Percentiles rank a stretch among this genome's conserved stretches.
phyloP scores from a whole-genome alignment of 2,329 filamentous ascomycete species.

The Sphaceloma murrayae region DNA sequence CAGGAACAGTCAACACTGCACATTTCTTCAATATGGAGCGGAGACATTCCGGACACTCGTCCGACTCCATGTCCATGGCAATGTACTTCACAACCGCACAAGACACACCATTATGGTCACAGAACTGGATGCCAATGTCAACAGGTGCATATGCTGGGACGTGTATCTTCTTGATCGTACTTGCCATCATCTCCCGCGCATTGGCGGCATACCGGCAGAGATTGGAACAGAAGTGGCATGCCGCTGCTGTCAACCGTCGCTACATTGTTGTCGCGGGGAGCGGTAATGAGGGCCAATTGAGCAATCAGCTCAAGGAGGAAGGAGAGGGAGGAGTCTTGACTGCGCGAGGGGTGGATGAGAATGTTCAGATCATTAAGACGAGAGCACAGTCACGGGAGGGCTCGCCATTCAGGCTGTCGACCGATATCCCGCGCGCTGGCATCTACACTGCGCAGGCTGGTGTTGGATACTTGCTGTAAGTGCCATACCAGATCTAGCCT shows the following conservation, averaged over 20 bases:
- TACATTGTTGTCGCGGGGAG: conserved; percentile 60
- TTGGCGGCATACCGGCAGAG: conserved; percentile 60
- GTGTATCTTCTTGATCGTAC: conserved; percentile 79
- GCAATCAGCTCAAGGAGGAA: conserved; percentile 30
- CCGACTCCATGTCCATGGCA: conserved; percentile 34
- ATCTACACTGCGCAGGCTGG: conserved; percentile 65
- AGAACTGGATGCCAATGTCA: conserved; percentile 61
- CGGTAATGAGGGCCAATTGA: conserved; percentile 17
- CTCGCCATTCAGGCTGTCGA: conserved; percentile 70
- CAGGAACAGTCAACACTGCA: too few species aligned
- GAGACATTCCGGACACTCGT: conserved; percentile 15
- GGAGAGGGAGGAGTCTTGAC: conserved; percentile 58
- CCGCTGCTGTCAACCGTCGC: conserved; percentile 61
- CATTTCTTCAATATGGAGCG: conserved; percentile 6
- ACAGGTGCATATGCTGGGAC: conserved; percentile 72
- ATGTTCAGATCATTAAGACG: conserved; percentile 60
- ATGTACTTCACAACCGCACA: conserved; percentile 58
- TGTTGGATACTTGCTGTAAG: conserved; percentile 78
- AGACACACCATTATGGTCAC: conserved; percentile 55
- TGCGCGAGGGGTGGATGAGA: conserved; percentile 71
- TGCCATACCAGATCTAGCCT: too few species aligned
- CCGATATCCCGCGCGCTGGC: conserved; percentile 63
- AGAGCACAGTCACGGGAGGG: conserved; percentile 40
- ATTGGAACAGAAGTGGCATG: conserved; percentile 58
- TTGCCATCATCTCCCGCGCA: conserved; percentile 59